These are phyloP conservation scores for Ilyonectria destructans DNA, from an alignment of 2,329 filamentous ascomycete species.

Conservation along the genomic window DNA sequence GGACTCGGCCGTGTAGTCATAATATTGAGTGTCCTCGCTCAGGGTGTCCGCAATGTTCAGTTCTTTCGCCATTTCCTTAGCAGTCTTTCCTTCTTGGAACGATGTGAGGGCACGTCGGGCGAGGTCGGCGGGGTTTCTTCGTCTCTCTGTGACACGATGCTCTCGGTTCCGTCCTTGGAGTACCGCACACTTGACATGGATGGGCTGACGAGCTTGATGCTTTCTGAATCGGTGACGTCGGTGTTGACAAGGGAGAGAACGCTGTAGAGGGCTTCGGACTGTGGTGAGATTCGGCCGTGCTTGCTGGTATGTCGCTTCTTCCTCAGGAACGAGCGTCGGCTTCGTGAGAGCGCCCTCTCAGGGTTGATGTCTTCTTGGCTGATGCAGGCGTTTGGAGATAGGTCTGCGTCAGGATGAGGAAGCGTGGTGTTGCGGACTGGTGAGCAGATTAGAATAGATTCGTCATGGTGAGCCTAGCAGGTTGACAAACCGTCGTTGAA, in stretches of 20 bases:
- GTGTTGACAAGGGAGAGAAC: conserved; percentile 53
- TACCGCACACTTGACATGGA: conserved; percentile 51
- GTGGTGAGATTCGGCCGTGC: conserved; percentile 62
- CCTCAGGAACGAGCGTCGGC: conserved; percentile 63
- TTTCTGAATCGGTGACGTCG: conserved; percentile 43
- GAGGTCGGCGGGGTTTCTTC: conserved; percentile 57
- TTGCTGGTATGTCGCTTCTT: conserved; percentile 63
- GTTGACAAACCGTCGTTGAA: conserved; percentile 63
- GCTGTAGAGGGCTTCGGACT: conserved; percentile 53
- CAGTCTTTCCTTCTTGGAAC: conserved; percentile 49
- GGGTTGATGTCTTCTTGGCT: conserved; percentile 68
- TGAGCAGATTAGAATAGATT: conserved; percentile 25
- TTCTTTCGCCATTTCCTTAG: conserved; percentile 46
- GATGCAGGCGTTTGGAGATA: conserved; percentile 71
- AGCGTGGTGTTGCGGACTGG: conserved; percentile 72
- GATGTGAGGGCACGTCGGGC: conserved; percentile 51
- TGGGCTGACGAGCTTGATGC: conserved; percentile 42
- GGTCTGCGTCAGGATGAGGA: conserved; percentile 74
- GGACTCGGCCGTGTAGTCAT: conserved; percentile 39
- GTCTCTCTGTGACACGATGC: conserved; percentile 52
- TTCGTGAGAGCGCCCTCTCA: conserved; percentile 59
- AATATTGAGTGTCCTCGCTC: conserved; percentile 20
- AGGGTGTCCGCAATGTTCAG: conserved; percentile 28
- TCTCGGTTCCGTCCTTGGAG: conserved; percentile 60
- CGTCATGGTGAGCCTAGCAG: not conserved